Evolutionary conservation across 805 yeast species (phyloP), one percentile per base, ranked within the genome.

Genomic region (Starmerella asiatica): DNA sequence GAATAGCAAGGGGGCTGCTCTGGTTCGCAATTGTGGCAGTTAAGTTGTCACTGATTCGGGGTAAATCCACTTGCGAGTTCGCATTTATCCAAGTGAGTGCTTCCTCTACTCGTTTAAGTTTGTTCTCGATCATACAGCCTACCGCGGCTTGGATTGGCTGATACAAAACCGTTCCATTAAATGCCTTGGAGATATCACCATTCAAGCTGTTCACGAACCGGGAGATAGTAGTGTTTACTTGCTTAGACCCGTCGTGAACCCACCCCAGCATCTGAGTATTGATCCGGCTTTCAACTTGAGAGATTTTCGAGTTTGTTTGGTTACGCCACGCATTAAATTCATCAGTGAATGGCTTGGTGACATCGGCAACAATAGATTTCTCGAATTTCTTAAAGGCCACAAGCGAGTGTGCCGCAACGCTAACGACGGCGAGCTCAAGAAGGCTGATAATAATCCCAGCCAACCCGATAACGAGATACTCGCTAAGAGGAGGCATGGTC

Each of bases 11-110:
- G 15, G 26, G 12, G 5, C 31, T 29, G 20, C 37, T n/a, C 4
- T n/a, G 15, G 9, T 29, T 36, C 20, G 18, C 15, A 2, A 21
- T 9, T 8, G 34, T 21, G 1, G 16, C 26, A 11, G 9, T 24
- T 23, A 33, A 16, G 16, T 23, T 20, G 12, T 12, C 19, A 3
- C 36, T 38, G 4, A 49, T 30, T 8, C 43, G 29, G 0, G 93
- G 93, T 1, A 83, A 54, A 1, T 61, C 47, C 2, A 85, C 58
- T 14, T 72, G 64, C 3, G 85, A 65, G 46, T 80, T 64, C 27
- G 76, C 62, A 49, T 77, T 65, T 1, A 85, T 61, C 96, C 96
- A 91, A 2, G 76, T 69, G 39, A 86, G 59, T 0, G 93, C 97
- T 23, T 70, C 54, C 46, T 80, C 80, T 2, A 84, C 63, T 18